Percentiles rank a stretch among this genome's conserved stretches.
Conservation (phyloP, 1,139 yeast genomes). For the Zygosaccharomyces sapae region DNA sequence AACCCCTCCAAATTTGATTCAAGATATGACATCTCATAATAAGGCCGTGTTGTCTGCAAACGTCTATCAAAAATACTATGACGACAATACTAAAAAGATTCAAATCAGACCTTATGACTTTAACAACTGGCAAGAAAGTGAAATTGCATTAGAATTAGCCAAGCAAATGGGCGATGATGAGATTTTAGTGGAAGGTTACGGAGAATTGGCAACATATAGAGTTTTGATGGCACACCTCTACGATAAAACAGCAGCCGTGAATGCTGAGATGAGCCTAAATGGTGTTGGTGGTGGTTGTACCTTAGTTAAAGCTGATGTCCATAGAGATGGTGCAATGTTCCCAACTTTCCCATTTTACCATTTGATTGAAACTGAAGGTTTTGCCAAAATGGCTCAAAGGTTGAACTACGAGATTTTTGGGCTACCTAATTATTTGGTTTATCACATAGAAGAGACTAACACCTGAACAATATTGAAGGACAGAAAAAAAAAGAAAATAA, state of each 20-base stretch:
- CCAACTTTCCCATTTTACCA: slow-evolving; percentile 97
- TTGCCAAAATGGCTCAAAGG: slow-evolving; percentile 96
- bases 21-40: slow-evolving; percentile 82
- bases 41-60: slow-evolving; percentile 88
- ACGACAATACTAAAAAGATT: slow-evolving; percentile 52
- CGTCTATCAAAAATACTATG: slow-evolving; percentile 76
- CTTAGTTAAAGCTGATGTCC: slow-evolving; percentile 93
- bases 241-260: slow-evolving; percentile 56
- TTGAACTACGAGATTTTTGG: slow-evolving; percentile 89
- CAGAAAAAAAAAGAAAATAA: too few species aligned
- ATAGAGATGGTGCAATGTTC: slow-evolving; percentile 98
- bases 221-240: slow-evolving; percentile 91
- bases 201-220: slow-evolving; percentile 89
- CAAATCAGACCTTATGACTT: slow-evolving; percentile 85
- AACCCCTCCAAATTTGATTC: slow-evolving; percentile 73
- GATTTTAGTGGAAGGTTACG: slow-evolving; percentile 86
- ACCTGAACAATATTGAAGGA: slow-evolving; percentile 7
- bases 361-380: slow-evolving; percentile 95
- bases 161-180: slow-evolving; percentile 73
- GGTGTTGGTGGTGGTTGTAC: slow-evolving; percentile 99
- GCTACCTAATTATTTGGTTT: slow-evolving; percentile 88
- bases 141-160: slow-evolving; percentile 76
- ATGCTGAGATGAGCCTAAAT: slow-evolving; percentile 73
- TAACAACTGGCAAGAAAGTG: slow-evolving; percentile 95
- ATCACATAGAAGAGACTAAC: slow-evolving; percentile 66